Conservation (phyloP, 257 asterid species). For the Ajuga chamaepitys region DNA sequence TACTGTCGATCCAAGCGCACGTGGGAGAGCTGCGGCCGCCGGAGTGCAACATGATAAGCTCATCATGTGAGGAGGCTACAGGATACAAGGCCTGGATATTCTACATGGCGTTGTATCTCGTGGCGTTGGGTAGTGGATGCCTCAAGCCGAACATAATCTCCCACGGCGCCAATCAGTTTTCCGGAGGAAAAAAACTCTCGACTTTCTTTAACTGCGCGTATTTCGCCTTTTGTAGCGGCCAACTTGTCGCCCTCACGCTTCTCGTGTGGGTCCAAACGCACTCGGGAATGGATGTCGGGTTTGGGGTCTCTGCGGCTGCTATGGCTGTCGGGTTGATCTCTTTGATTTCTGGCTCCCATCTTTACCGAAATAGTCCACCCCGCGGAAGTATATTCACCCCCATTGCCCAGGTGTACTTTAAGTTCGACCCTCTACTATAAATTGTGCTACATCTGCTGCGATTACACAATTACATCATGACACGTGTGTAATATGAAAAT, state of each 20-base stretch:
- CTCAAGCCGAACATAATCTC: conserved; percentile 70
- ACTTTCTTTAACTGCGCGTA: conserved; percentile 73
- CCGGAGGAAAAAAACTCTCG: conserved; percentile 37
- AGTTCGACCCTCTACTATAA: too few relatives aligned
- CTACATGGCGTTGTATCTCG: conserved; percentile 54
- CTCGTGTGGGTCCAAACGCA: conserved; percentile 70
- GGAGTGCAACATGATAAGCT: conserved; percentile 24
- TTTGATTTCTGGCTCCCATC: conserved; percentile 43
- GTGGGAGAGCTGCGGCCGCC: conserved; percentile 41
- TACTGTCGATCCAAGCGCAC: conserved; percentile 60
- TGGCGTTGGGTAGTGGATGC: conserved; percentile 73
- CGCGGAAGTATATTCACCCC: conserved; percentile 58
- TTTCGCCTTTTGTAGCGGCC: conserved; percentile 63
- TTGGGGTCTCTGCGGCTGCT: conserved; percentile 65
- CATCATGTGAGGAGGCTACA: conserved; percentile 32
- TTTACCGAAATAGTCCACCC: conserved; percentile 45
- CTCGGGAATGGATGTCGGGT: conserved; percentile 68
- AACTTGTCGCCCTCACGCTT: conserved; percentile 61
- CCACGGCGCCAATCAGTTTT: conserved; percentile 68
- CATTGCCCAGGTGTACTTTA: conserved; percentile 56
- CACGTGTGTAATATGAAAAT: too few relatives aligned
- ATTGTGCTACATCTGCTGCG: too few relatives aligned
- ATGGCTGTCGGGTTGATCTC: conserved; percentile 52
- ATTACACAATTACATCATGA: too few relatives aligned
- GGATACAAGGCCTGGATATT: conserved; percentile 59